A percentile compares a stretch with the other conserved stretches of the same genome.
Evolutionary conservation across 768 basidiomycete species (phyloP).

Genomic region (Suillus paluster): DNA sequence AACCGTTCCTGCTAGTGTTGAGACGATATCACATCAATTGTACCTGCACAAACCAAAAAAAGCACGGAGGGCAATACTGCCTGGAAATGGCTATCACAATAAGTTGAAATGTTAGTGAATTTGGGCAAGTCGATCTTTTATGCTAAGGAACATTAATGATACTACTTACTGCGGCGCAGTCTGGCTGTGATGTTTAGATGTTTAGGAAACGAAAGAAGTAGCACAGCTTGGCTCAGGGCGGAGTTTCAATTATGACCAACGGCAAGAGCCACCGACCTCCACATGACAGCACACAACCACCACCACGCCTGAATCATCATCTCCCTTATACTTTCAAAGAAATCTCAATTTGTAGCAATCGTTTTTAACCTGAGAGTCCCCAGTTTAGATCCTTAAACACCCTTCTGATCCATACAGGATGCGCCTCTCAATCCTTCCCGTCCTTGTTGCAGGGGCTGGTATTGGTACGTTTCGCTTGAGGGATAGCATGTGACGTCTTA

Average conservation of each 20-base stretch:
- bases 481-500: neutral
- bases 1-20: neutral
- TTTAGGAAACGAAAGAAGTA: neutral
- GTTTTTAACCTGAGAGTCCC: neutral
- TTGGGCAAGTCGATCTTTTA: neutral
- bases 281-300: neutral
- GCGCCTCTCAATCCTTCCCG: slow-evolving; percentile 43
- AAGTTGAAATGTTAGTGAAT: too few species aligned
- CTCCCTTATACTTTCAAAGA: neutral
- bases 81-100: too few species aligned
- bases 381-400: neutral
- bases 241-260: neutral
- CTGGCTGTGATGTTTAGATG: neutral
- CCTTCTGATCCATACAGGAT: slow-evolving; percentile 22
- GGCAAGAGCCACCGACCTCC: neutral
- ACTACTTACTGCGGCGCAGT: neutral
- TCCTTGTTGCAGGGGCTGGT: slow-evolving; percentile 42
- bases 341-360: neutral
- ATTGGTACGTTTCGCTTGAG: slow-evolving; percentile 28
- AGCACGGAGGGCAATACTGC: neutral
- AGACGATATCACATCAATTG: too few species aligned
- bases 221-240: slow-evolving; percentile 1
- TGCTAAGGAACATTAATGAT: neutral
- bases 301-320: neutral
- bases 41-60: neutral